These are phyloP conservation scores for Escallonia herrerae DNA, from an alignment of 129 eudicot genomes.

Conservation along the genomic window DNA sequence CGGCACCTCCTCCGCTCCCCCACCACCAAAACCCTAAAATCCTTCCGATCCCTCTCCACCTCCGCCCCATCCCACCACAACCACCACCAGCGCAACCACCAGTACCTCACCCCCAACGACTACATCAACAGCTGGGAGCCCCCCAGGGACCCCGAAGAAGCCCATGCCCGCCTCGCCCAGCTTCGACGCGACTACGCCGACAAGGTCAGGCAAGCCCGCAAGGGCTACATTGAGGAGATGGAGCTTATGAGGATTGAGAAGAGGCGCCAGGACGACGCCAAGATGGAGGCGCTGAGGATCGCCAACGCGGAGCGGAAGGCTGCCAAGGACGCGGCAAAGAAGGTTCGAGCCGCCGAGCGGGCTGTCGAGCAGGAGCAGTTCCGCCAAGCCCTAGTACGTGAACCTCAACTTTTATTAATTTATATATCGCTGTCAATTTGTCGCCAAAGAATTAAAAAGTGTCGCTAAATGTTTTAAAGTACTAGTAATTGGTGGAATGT, in stretches of 20 bases:
- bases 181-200: slow-evolving; percentile 71
- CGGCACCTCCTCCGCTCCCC: neutral
- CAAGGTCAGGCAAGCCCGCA: slow-evolving; percentile 54
- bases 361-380: slow-evolving; percentile 56
- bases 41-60: neutral
- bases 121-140: slow-evolving; percentile 67
- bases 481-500: too few species aligned
- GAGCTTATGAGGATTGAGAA: slow-evolving; percentile 61
- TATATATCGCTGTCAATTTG: too few species aligned
- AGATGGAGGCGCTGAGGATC: slow-evolving; percentile 53
- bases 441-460: too few species aligned
- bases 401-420: too few species aligned
- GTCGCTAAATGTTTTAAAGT: too few species aligned
- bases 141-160: slow-evolving; percentile 58
- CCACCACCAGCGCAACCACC: slow-evolving; percentile 46
- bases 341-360: slow-evolving; percentile 60
- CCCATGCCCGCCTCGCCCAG: slow-evolving; percentile 37
- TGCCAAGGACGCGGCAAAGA: slow-evolving; percentile 53
- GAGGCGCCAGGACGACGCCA: slow-evolving; percentile 48
- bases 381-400: slow-evolving; percentile 54
- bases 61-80: slow-evolving; percentile 33
- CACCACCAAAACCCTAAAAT: neutral
- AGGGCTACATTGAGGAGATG: slow-evolving; percentile 66
- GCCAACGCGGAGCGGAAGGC: slow-evolving; percentile 61
- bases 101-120: slow-evolving; percentile 42